Conservation (phyloP, 108 stramenopile genomes). For the Nitzschia sp. region DNA sequence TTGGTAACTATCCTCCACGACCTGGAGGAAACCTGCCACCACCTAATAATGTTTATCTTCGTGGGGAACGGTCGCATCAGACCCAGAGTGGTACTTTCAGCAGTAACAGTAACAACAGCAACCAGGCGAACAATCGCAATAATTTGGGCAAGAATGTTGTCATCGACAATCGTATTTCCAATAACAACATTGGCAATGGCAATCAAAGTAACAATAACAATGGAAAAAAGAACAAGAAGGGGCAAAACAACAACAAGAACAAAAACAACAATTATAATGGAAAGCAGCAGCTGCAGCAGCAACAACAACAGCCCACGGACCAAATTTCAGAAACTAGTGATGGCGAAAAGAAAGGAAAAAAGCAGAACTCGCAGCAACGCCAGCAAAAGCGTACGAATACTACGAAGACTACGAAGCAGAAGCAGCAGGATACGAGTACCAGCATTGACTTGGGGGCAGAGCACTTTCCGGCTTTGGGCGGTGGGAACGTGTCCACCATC, state of each 20-base stretch:
- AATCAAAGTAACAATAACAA: conserved; percentile 1
- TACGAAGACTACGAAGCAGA: no score
- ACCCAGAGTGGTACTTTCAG: neutral
- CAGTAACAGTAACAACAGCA: neutral
- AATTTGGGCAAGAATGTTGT: neutral
- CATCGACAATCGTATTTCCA: neutral
- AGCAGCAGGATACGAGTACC: no score
- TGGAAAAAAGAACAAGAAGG: neutral
- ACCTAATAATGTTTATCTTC: conserved; percentile 1
- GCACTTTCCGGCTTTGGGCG: conserved; percentile 15
- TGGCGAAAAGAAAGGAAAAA: no score
- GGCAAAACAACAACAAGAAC: neutral
- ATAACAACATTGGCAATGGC: neutral
- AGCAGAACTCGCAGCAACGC: neutral
- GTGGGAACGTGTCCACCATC: neutral
- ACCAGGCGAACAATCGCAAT: neutral
- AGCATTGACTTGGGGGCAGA: conserved; percentile 8
- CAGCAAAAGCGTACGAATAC: neutral
- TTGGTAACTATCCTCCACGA: neutral
- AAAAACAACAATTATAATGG: neutral
- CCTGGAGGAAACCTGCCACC: neutral
- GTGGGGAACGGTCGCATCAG: neutral
- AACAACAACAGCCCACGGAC: neutral
- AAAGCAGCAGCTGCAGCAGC: neutral
- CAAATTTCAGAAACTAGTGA: no score